Evolutionary conservation across 768 basidiomycete genomes (phyloP), one percentile per base, ranked within the genome.

Genomic region (Naganishia vaughanmartiniae): DNA sequence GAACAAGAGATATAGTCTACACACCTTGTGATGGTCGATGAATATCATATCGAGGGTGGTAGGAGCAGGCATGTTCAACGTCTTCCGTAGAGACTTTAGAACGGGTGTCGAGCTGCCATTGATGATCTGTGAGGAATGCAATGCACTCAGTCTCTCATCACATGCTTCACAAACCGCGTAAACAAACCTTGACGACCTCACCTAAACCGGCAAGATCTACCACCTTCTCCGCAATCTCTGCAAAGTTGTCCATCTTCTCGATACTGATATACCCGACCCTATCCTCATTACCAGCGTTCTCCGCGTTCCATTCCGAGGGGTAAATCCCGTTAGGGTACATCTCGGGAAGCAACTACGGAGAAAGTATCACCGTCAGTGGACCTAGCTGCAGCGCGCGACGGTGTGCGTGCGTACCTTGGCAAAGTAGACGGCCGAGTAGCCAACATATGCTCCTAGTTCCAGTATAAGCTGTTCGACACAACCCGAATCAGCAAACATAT

Each of bases 11-110:
- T 7, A 3, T n/a, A n/a, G 7, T 24, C 21, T 51, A 31, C 63
- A 6, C 48, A 65, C 63, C 63, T 80, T 80, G 54, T 77, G 65
- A 65, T 80, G 79, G 55, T 80, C 79, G 24, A 80, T 68, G 70
- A 80, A 80, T 17, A 80, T 73, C 75, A 80, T 76, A 51, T 78
- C 79, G 36, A 78, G 78, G 55, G 74, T 54, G 46, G 70, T 28
- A 14, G 74, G 73, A 42, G 42, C 55, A 19, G 76, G 76, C 74
- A 78, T 73, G 55, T 75, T 70, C 66, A 80, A 75, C 15, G 71
- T 76, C 65, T 80, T 53, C 36, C 76, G 46, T 0, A 80, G 68
- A 2, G 42, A 65, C 53, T 66, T 71, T n/a, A 80, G 68, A 28
- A 55, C 74, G 34, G 73, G 45, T 11, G 76, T 76, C 21, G 57